Conservation (phyloP, 306 rosid genomes). For the Gleditsia sinensis region DNA sequence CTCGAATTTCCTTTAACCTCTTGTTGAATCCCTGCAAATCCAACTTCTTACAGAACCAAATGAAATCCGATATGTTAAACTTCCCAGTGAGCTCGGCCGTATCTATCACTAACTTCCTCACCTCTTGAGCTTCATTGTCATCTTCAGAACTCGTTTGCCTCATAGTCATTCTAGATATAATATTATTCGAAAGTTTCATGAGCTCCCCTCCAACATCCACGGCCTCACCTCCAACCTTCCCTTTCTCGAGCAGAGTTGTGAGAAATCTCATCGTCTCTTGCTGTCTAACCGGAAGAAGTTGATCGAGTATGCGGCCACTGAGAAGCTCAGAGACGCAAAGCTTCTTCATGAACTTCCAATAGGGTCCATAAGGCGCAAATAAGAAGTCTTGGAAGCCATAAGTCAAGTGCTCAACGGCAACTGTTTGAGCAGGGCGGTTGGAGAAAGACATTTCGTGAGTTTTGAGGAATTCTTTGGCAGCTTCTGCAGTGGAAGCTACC, state of each 20-base stretch:
- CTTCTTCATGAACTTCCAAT: no score
- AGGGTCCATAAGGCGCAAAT: constrained; percentile 48
- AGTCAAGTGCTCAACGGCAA: constrained; percentile 42
- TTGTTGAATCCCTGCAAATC: constrained; percentile 57
- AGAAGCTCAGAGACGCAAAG: constrained; percentile 64
- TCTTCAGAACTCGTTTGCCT: constrained; percentile 37
- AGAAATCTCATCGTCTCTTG: constrained; percentile 52
- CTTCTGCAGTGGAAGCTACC: constrained; percentile 48
- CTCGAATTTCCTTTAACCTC: constrained; percentile 36
- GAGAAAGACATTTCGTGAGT: constrained; percentile 45
- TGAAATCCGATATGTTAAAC: constrained; percentile 58
- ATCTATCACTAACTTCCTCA: constrained; percentile 48
- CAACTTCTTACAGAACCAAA: constrained; percentile 55
- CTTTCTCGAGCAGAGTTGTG: constrained; percentile 21
- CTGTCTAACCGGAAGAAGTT: constrained; percentile 40
- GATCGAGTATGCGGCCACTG: constrained; percentile 46
- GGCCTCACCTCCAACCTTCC: constrained; percentile 25
- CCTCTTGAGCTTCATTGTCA: constrained; percentile 37
- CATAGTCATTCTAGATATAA: constrained; percentile 56
- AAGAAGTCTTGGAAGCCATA: constrained; percentile 46
- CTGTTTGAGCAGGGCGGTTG: constrained; percentile 34
- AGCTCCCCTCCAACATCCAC: constrained; percentile 53
- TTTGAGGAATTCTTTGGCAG: constrained; percentile 49
- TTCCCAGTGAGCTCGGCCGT: constrained; percentile 41
- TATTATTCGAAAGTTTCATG: constrained; percentile 37